phyloP scores from a whole-genome alignment of 2,329 filamentous ascomycete genomes.

The Verticillium tricorpus region DNA sequence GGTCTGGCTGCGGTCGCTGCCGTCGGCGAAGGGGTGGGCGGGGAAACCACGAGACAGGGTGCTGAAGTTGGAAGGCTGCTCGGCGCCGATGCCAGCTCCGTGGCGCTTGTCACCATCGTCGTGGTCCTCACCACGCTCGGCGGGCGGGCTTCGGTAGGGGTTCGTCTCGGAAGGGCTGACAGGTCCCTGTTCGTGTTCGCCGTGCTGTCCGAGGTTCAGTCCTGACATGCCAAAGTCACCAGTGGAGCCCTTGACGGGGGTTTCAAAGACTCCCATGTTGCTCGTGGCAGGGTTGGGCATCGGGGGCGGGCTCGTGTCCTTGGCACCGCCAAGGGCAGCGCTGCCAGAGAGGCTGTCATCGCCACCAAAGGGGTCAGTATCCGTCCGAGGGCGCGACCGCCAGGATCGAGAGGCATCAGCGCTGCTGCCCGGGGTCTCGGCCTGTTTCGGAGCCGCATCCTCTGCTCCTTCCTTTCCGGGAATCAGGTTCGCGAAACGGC shows the following conservation, averaged over 20 bases:
- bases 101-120: constrained; percentile 45
- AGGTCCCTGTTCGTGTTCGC: constrained; percentile 61
- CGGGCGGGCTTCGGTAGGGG: constrained; percentile 86
- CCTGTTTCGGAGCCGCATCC: constrained; percentile 48
- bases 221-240: constrained; percentile 61
- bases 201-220: constrained; percentile 51
- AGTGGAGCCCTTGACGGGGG: constrained; percentile 48
- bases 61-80: constrained; percentile 47
- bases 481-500: constrained; percentile 80
- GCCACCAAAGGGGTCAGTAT: constrained; percentile 73
- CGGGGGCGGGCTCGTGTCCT: constrained; percentile 57
- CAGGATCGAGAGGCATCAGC: constrained; percentile 41
- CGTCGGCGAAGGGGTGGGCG: constrained; percentile 41
- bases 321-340: constrained; percentile 69
- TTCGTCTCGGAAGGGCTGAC: constrained; percentile 94
- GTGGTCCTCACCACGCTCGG: constrained; percentile 63
- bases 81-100: constrained; percentile 45
- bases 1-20: constrained; percentile 87
- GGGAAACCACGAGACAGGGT: constrained; percentile 47
- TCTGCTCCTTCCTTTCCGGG: constrained; percentile 68
- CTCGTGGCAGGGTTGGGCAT: constrained; percentile 23
- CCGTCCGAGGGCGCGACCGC: constrained; percentile 59
- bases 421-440: constrained; percentile 37
- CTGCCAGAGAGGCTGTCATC: constrained; percentile 62
- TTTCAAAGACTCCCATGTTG: constrained; percentile 42